These are phyloP conservation scores for Exophiala viscosa DNA, from an alignment of 2,329 filamentous ascomycete species.

Conservation along the genomic window DNA sequence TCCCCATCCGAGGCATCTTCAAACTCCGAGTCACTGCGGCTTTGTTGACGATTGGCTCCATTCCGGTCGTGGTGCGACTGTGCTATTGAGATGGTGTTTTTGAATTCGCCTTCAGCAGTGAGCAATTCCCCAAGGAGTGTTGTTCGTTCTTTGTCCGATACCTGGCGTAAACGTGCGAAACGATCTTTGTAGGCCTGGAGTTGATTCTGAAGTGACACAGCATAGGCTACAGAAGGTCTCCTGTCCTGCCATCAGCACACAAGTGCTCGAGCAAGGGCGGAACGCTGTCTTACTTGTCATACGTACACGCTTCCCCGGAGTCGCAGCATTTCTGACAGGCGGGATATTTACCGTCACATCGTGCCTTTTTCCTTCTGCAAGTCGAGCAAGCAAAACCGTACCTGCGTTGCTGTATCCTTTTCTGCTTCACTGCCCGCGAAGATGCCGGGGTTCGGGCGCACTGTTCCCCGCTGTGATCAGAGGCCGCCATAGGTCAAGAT, in stretches of 20 bases:
- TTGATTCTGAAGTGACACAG: conserved; percentile 1
- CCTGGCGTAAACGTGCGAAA: conserved; percentile 4
- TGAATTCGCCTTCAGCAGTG: too few relatives aligned
- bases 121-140: conserved; percentile 1
- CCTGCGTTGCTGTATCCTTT: conserved; percentile 6
- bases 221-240: conserved; percentile 8
- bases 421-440: conserved; percentile 4
- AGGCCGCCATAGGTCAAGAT: background rate
- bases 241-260: background rate
- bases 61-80: background rate
- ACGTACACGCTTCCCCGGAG: conserved; percentile 3
- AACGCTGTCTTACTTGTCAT: conserved; percentile 4
- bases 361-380: conserved; percentile 60
- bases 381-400: conserved; percentile 10
- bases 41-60: too few relatives aligned
- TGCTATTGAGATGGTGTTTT: background rate
- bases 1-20: background rate
- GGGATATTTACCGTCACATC: conserved; percentile 62
- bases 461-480: background rate
- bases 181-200: conserved; percentile 5
- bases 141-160: background rate
- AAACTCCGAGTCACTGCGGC: background rate
- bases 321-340: conserved; percentile 38
- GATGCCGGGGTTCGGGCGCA: background rate
- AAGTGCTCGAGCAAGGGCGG: background rate